Evolutionary conservation across 2,329 filamentous ascomycete species (phyloP).

Genomic region (Byssoonygena ceratinophila): DNA sequence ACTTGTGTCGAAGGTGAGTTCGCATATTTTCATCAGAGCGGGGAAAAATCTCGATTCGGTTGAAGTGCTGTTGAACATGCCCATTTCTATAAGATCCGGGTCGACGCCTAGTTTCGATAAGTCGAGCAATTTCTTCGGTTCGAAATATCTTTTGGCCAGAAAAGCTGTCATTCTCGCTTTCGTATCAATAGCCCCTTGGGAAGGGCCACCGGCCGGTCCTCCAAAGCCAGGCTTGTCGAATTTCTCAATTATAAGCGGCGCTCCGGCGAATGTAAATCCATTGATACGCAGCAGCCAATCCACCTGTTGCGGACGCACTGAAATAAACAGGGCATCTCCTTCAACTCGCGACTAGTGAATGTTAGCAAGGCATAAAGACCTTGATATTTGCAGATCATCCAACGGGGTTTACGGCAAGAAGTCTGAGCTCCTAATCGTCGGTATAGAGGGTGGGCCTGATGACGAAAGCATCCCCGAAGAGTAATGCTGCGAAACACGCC

Average conservation of each 20-base stretch:
- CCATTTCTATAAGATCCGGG: constrained; percentile 57
- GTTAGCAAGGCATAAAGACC: constrained; percentile 54
- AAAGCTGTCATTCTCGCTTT: constrained; percentile 60
- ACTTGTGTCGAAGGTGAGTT: constrained; percentile 60
- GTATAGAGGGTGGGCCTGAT: constrained; percentile 36
- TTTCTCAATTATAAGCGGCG: constrained; percentile 44
- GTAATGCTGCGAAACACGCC: constrained; percentile 29
- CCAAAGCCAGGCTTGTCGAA: constrained; percentile 20
- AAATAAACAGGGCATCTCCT: constrained; percentile 60
- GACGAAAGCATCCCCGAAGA: constrained; percentile 32
- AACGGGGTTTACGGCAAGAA: constrained; percentile 26
- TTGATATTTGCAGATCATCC: constrained; percentile 31
- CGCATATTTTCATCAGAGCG: constrained; percentile 77
- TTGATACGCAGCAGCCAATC: constrained; percentile 58
- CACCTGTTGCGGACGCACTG: constrained; percentile 53
- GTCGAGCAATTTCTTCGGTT: constrained; percentile 63
- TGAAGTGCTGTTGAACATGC: constrained; percentile 61
- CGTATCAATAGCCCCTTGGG: constrained; percentile 47
- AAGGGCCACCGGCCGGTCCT: constrained; percentile 26
- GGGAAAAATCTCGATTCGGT: constrained; percentile 81
- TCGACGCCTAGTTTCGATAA: constrained; percentile 70
- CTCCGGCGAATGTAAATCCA: constrained; percentile 57
- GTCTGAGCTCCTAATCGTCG: constrained; percentile 30
- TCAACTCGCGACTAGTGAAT: constrained; percentile 56
- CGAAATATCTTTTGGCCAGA: constrained; percentile 63